Evolutionary conservation across 768 basidiomycete species (phyloP), one percentile per base, ranked within the genome.

Genomic region (Tricholoma furcatifolium): DNA sequence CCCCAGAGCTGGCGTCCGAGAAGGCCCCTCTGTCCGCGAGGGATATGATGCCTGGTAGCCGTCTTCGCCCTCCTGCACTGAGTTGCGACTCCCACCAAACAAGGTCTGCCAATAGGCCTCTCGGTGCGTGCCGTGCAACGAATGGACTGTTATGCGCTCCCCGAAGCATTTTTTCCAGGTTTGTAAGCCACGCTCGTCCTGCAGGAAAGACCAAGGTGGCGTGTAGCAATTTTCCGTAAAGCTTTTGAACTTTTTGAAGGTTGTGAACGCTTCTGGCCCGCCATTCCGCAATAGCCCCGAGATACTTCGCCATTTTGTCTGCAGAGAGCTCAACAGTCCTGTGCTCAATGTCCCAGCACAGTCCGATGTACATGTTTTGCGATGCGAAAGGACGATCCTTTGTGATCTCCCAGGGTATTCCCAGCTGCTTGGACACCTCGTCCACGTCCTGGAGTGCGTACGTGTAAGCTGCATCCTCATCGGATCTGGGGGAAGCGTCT

Each of bases 1-100:
- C 31, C 5, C 55, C 45, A 17, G 63, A 62, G 56, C 66, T 67
- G 1, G 70, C 67, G 53, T 75, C 64, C 0, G 67, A 75, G 57
- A 60, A 74, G 4, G 70, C 70, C 0, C 43, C 18, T n/a, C n/a
- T n/a, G n/a, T n/a, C n/a, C n/a, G n/a, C n/a, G n/a, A n/a, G n/a
- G n/a, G n/a, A n/a, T n/a, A n/a, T n/a, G n/a, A n/a, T n/a, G n/a
- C n/a, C n/a, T n/a, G n/a, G n/a, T n/a, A n/a, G n/a, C n/a, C n/a
- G n/a, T n/a, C n/a, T n/a, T n/a, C n/a, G n/a, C n/a, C 2, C 11
- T 6, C 43, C n/a, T 2, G 11, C 12, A 0, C 10, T 18, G 18
- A 70, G 60, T 9, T 21, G 27, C 1, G 8, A 2, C 3, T 12
- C 36, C 69, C 68, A 70, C 70, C 69, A 71, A 0, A 27, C 12